A percentile compares a stretch with the other conserved stretches of the same genome.
These are phyloP conservation scores for Solanum hybrid DNA, from an alignment of 305 asterid species.

Conservation along the genomic window DNA sequence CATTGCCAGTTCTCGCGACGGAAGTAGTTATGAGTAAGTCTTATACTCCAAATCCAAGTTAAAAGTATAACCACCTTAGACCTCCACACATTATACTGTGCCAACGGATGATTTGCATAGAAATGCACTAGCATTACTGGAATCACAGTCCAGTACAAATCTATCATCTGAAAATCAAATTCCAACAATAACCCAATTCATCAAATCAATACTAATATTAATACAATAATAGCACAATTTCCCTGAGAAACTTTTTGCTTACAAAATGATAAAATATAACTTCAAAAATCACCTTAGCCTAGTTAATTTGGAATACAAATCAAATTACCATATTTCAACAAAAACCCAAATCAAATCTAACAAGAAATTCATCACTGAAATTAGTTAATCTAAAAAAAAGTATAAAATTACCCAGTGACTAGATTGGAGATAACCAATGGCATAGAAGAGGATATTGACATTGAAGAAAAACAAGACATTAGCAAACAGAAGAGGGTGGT, in stretches of 20 bases:
- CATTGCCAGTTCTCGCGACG: conserved; percentile 95
- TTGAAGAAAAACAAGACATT: conserved; percentile 64
- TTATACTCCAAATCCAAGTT: conserved; percentile 71
- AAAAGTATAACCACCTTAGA: conserved; percentile 47
- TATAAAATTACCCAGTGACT: conserved; percentile 57
- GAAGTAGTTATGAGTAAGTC: conserved; percentile 87
- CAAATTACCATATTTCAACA: background rate
- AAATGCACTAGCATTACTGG: conserved; percentile 64
- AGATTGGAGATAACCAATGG: conserved; percentile 59
- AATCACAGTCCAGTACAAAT: conserved; percentile 81
- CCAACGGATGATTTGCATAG: conserved; percentile 57
- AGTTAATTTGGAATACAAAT: background rate
- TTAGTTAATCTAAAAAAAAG: background rate
- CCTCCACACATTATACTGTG: conserved; percentile 42
- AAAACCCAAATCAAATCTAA: background rate
- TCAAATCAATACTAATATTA: background rate
- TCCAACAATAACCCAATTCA: background rate
- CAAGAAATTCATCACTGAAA: background rate
- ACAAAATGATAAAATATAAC: background rate
- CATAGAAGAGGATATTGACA: conserved; percentile 68
- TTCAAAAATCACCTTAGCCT: background rate
- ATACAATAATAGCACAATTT: no score
- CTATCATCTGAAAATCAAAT: conserved; percentile 64
- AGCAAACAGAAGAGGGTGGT: conserved; percentile 60
- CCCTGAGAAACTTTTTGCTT: background rate